These are phyloP conservation scores for Hanseniaspora sp. DNA, from an alignment of 1,139 yeast species.

Conservation along the genomic window DNA sequence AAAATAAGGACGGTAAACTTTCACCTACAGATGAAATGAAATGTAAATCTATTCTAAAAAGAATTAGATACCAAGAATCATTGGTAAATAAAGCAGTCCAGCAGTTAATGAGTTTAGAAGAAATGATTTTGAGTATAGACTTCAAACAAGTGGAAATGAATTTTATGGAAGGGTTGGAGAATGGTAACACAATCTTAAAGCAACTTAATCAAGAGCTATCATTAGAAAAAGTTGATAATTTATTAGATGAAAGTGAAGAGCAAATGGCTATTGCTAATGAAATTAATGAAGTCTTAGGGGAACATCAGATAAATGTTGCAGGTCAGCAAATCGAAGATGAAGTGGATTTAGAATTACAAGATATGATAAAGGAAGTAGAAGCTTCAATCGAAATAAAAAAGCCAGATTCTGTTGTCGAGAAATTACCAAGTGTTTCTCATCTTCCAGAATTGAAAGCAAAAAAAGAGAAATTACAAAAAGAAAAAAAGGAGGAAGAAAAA, in stretches of 20 bases:
- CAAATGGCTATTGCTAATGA: slow-evolving; percentile 69
- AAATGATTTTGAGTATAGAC: slow-evolving; percentile 64
- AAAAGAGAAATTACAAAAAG: not conserved
- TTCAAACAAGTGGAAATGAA: slow-evolving; percentile 81
- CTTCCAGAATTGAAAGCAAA: slow-evolving; percentile 6
- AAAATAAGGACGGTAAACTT: slow-evolving; percentile 28
- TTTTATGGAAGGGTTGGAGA: slow-evolving; percentile 63
- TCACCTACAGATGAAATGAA: slow-evolving; percentile 37
- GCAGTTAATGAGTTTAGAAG: slow-evolving; percentile 69
- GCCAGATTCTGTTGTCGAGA: not conserved
- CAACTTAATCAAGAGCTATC: slow-evolving; percentile 69
- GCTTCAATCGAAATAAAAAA: not conserved
- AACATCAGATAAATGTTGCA: slow-evolving; percentile 7
- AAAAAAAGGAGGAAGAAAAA: not conserved
- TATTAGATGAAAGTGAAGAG: slow-evolving; percentile 77
- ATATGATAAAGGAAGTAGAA: slow-evolving; percentile 16
- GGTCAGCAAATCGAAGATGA: slow-evolving; percentile 41
- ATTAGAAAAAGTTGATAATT: slow-evolving; percentile 63
- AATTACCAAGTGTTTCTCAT: slow-evolving; percentile 7
- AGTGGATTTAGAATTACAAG: slow-evolving; percentile 44
- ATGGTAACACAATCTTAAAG: slow-evolving; percentile 67
- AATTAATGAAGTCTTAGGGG: slow-evolving; percentile 41
- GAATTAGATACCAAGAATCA: slow-evolving; percentile 71
- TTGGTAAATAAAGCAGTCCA: slow-evolving; percentile 57
- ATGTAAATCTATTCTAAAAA: slow-evolving; percentile 50